Evolutionary conservation across 2,329 filamentous ascomycete species (phyloP).

Genomic region (Cadophora sp.): DNA sequence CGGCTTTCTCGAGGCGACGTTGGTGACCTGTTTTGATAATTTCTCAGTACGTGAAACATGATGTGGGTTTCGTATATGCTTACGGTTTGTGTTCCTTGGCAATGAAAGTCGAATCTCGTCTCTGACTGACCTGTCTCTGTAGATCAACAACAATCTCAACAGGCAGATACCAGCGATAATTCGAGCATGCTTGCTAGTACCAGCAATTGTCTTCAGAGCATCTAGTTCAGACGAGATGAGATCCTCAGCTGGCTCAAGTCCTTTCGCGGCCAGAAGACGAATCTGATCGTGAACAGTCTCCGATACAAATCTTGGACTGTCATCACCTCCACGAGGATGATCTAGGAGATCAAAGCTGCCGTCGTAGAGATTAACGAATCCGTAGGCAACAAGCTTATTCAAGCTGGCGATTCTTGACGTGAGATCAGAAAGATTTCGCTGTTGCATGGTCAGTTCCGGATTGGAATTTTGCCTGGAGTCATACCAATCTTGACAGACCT

Average conservation of each 20-base stretch:
- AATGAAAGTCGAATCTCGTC: conserved; percentile 30
- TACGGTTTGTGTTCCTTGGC: conserved; percentile 28
- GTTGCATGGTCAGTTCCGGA: background rate
- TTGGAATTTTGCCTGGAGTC: background rate
- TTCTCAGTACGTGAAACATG: background rate
- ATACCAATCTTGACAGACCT: conserved; percentile 21
- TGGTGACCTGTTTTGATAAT: conserved; percentile 25
- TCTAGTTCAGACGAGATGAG: conserved; percentile 32
- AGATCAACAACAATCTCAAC: conserved; percentile 32
- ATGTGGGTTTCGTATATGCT: background rate
- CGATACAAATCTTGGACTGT: conserved; percentile 28
- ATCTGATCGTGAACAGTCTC: conserved; percentile 35
- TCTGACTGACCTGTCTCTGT: conserved; percentile 31
- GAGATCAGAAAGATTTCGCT: conserved; percentile 25
- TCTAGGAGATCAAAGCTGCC: conserved; percentile 30
- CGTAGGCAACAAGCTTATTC: conserved; percentile 33
- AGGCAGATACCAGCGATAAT: conserved; percentile 33
- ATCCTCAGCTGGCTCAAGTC: conserved; percentile 28
- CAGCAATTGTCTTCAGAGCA: conserved; percentile 25
- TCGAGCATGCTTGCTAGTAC: conserved; percentile 27
- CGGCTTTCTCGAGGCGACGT: conserved; percentile 28
- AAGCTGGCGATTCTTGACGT: conserved; percentile 31
- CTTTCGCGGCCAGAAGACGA: conserved; percentile 31
- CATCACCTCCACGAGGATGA: background rate
- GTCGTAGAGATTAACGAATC: conserved; percentile 31